These are phyloP conservation scores for Pseudogymnoascus destructans DNA, from an alignment of 2,329 filamentous ascomycete species.

Conservation along the genomic window DNA sequence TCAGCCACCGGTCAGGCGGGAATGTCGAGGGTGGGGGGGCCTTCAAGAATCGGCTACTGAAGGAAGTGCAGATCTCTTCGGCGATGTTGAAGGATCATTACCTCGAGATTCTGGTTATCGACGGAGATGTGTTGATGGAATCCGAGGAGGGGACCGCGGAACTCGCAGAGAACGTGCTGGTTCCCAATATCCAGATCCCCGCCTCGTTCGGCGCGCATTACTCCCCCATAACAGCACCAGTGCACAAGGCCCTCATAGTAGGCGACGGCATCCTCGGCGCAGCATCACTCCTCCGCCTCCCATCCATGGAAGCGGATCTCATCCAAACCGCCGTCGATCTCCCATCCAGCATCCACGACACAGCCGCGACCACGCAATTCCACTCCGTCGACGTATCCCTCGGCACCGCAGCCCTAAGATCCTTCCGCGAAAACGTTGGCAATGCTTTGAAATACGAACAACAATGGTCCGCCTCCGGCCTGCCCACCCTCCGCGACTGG, in stretches of 20 bases:
- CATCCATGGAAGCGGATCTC: constrained; percentile 24
- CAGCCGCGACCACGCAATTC: constrained; percentile 30
- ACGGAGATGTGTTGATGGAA: constrained; percentile 37
- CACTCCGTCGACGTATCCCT: constrained; percentile 49
- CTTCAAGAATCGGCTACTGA: constrained; percentile 36
- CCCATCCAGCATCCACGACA: constrained; percentile 30
- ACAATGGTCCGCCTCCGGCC: constrained; percentile 59
- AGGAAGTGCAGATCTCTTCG: constrained; percentile 50
- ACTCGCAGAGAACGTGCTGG: constrained; percentile 55
- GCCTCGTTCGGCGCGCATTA: constrained; percentile 49
- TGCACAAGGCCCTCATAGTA: constrained; percentile 69
- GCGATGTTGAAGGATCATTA: constrained; percentile 46
- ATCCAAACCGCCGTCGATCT: constrained; percentile 48
- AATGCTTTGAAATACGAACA: constrained; percentile 62
- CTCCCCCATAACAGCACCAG: constrained; percentile 61
- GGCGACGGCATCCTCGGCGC: constrained; percentile 60
- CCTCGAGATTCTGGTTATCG: constrained; percentile 49
- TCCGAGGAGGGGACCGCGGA: constrained; percentile 31
- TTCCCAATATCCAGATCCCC: constrained; percentile 60
- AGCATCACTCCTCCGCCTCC: constrained; percentile 32
- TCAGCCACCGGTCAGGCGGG: constrained; percentile 27
- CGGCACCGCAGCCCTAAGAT: constrained; percentile 48
- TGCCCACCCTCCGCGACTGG: constrained; percentile 55
- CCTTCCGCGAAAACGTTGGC: constrained; percentile 55
- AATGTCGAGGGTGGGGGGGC: constrained; percentile 23